These are phyloP conservation scores for Xylaria flabelliformis DNA, from an alignment of 495 filamentous ascomycete genomes.

Conservation along the genomic window DNA sequence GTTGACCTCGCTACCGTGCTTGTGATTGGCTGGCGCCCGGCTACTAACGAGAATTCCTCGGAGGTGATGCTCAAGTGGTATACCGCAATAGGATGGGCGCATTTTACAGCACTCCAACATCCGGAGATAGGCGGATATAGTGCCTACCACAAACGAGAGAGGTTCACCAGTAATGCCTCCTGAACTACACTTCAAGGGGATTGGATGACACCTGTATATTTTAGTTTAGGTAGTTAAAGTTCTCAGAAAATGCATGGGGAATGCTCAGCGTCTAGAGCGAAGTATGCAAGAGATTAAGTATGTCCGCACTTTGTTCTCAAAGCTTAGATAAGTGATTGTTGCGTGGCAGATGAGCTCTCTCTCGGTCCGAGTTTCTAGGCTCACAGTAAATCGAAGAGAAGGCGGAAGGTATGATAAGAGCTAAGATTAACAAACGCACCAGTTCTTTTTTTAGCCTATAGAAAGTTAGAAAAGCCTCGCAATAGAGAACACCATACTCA, in stretches of 20 bases:
- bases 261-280: not conserved
- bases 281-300: not conserved
- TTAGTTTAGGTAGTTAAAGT: not conserved
- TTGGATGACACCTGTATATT: not conserved
- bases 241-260: not conserved
- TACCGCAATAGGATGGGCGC: conserved; percentile 10
- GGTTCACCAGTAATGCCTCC: not conserved
- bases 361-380: not conserved
- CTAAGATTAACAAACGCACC: no score
- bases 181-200: not conserved
- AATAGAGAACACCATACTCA: not conserved
- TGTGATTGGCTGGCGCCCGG: conserved; percentile 20
- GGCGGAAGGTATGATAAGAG: not conserved
- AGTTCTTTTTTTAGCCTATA: no score
- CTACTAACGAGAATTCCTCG: conserved; percentile 33
- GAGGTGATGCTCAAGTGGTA: conserved; percentile 13
- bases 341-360: not conserved
- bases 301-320: not conserved
- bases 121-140: conserved; percentile 8
- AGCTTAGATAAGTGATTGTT: not conserved
- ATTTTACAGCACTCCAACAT: not conserved
- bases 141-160: not conserved
- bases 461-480: not conserved
- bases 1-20: conserved; percentile 3
- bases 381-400: not conserved